A percentile compares a stretch with the other conserved stretches of the same genome.
These are phyloP conservation scores for Ogataea trehalophila DNA, from an alignment of 805 yeast species.

Conservation along the genomic window DNA sequence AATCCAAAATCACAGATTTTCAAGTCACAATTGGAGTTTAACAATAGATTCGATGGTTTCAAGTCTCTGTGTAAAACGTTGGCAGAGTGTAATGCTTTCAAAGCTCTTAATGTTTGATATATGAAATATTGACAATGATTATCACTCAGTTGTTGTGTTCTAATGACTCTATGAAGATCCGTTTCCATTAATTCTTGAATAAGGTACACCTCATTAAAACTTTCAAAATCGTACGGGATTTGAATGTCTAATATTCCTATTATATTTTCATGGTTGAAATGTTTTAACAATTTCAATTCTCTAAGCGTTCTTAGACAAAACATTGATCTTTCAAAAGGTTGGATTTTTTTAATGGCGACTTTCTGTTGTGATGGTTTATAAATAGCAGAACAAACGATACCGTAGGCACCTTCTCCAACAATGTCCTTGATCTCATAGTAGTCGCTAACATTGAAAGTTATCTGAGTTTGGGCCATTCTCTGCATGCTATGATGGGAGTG, in stretches of 20 bases:
- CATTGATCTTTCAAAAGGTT: slow-evolving; percentile 86
- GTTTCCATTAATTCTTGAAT: slow-evolving; percentile 89
- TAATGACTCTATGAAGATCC: slow-evolving; percentile 74
- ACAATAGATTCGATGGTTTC: slow-evolving; percentile 80
- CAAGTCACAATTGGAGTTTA: slow-evolving; percentile 90
- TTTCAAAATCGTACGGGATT: slow-evolving; percentile 69
- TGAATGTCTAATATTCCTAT: slow-evolving; percentile 87
- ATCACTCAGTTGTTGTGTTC: slow-evolving; percentile 78
- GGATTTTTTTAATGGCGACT: slow-evolving; percentile 94
- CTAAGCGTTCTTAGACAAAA: slow-evolving; percentile 85
- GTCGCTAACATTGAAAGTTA: slow-evolving; percentile 77
- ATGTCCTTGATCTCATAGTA: slow-evolving; percentile 81
- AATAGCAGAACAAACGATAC: slow-evolving; percentile 84
- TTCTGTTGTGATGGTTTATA: slow-evolving; percentile 81
- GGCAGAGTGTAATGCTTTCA: slow-evolving; percentile 90
- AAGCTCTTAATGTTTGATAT: slow-evolving; percentile 85
- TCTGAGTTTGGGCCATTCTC: slow-evolving; percentile 24
- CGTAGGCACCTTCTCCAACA: slow-evolving; percentile 96
- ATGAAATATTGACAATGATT: slow-evolving; percentile 93
- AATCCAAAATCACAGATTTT: slow-evolving; percentile 94
- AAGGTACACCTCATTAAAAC: slow-evolving; percentile 81
- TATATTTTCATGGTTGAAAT: slow-evolving; percentile 91
- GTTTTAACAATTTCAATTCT: slow-evolving; percentile 82
- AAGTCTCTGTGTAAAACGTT: slow-evolving; percentile 90
- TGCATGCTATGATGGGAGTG: background rate